Evolutionary conservation across 1,284 basidiomycete genomes (phyloP).

Genomic region (Apiotrichum brassicae): DNA sequence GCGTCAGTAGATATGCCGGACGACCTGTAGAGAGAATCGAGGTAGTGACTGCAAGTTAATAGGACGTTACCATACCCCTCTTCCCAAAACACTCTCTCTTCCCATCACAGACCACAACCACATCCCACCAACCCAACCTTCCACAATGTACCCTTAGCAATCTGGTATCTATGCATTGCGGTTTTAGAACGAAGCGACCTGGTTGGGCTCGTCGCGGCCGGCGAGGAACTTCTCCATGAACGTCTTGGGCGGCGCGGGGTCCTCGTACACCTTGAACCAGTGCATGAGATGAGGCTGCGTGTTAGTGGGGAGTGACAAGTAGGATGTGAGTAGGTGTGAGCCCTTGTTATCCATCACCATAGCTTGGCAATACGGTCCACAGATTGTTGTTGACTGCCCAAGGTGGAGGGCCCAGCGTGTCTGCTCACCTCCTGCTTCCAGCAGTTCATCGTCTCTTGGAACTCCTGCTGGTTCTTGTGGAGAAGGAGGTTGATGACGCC

Average conservation of each 20-base stretch:
- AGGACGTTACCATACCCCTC: no score
- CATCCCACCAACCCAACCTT: neutral
- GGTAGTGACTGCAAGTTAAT: no score
- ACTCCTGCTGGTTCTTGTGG: constrained; percentile 79
- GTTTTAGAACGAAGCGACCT: constrained; percentile 34
- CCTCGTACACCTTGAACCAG: constrained; percentile 47
- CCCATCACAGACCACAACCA: no score
- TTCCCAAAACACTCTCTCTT: no score
- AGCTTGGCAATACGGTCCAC: no score
- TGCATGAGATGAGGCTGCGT: constrained; percentile 45
- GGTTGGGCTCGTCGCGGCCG: constrained; percentile 44
- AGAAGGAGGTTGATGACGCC: constrained; percentile 82
- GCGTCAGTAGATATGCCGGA: constrained; percentile 32
- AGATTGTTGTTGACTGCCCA: no score
- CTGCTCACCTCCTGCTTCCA: constrained; percentile 73
- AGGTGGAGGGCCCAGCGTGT: no score
- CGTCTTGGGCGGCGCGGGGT: constrained; percentile 40
- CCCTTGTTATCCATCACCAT: no score
- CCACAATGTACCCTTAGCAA: constrained; percentile 3
- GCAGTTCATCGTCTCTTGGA: constrained; percentile 88
- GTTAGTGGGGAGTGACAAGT: neutral
- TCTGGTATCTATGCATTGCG: constrained; percentile 11
- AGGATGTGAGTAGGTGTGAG: neutral
- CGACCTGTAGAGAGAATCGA: constrained; percentile 11
- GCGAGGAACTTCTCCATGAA: constrained; percentile 49